Conservation (phyloP, 352 stramenopile genomes). For the Globisporangium polare region DNA sequence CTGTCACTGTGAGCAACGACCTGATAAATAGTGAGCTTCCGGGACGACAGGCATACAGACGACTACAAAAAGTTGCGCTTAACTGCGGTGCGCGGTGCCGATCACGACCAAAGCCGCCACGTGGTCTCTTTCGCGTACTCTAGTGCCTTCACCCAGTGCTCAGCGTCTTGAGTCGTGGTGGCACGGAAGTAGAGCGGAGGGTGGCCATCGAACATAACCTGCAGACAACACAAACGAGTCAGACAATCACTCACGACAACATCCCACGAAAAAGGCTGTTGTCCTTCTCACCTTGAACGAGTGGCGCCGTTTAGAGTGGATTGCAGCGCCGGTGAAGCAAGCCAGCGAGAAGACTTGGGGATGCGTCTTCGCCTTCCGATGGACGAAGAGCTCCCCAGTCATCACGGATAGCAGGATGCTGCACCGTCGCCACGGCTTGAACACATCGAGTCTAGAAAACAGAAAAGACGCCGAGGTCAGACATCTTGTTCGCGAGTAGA, state of each 20-base stretch:
- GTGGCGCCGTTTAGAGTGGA: slow-evolving; percentile 19
- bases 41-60: background rate
- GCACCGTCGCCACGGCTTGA: slow-evolving; percentile 26
- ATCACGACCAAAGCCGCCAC: slow-evolving; percentile 15
- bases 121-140: slow-evolving; percentile 34
- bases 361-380: slow-evolving; percentile 19
- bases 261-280: too few species aligned
- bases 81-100: slow-evolving; percentile 25
- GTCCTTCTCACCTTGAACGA: slow-evolving; percentile 21
- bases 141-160: slow-evolving; percentile 25
- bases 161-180: slow-evolving; percentile 13
- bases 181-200: slow-evolving; percentile 22
- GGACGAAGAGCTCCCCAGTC: slow-evolving; percentile 23
- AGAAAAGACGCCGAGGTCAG: background rate
- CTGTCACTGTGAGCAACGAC: background rate
- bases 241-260: background rate
- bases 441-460: slow-evolving; percentile 16
- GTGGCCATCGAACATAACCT: slow-evolving; percentile 27
- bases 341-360: slow-evolving; percentile 17
- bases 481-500: background rate
- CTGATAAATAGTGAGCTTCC: slow-evolving; percentile 1
- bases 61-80: slow-evolving; percentile 1
- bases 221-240: background rate
- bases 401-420: slow-evolving; percentile 22
- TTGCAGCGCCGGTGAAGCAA: slow-evolving; percentile 22